Evolutionary conservation across 345 rosid genomes (phyloP), one percentile per base, ranked within the genome.

Genomic region (Raphanus sativus): DNA sequence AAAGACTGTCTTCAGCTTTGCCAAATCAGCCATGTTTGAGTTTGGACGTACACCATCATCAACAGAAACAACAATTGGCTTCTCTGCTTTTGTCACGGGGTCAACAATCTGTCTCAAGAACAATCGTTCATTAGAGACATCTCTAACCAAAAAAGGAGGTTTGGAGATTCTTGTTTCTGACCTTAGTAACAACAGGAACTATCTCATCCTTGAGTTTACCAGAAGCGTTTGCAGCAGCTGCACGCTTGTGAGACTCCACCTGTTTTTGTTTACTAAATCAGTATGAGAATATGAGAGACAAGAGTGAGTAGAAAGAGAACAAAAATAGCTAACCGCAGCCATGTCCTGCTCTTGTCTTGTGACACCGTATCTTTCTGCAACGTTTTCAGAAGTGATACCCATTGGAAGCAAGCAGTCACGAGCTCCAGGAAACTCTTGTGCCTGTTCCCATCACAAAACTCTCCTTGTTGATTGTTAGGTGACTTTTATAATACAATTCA

Each of bases 361-460:
- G 63, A 95, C 80, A 11, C 97, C 94, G 10, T 71, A 92, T 16
- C 89, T 86, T 62, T 86, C 82, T 33, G 99, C 98, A 71, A 95
- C 99, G 80, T 92, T 95, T 86, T 95, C 99, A 64, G 98, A 92
- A 75, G 97, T 95, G 28, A 92, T 81, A 7, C 99, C 99, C 98
- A 95, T 90, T 17, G 98, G 98, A 80, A 95, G 94, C 81, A 95
- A 94, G 83, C 98, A 95, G 67, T 95, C 97, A 26, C 90, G 88
- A 17, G 97, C 93, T 83, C 87, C 87, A 0, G 84, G 81, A 77
- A 91, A 91, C 71, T 77, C 75, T 52, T 86, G 86, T 21, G 79
- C 87, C 98, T 92, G 82, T 66, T 65, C 62, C 11, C 21, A 58
- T 58, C 55, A 58, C 12, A 28, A 17, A 34, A 2, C 6, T 62